Conservation (phyloP, 306 rosid genomes). For the Prunus davidiana region DNA sequence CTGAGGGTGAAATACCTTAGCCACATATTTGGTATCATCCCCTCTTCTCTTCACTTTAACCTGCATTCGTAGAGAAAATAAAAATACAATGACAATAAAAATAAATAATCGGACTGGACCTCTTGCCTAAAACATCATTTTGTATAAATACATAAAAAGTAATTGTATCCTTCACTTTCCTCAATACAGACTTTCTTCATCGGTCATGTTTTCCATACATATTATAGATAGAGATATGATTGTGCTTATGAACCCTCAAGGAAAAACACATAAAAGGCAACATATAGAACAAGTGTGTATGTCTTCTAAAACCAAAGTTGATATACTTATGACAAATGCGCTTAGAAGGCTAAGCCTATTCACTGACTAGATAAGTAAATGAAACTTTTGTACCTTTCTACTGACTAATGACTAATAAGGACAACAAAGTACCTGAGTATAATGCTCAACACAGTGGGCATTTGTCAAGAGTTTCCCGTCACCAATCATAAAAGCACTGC, state of each 20-base stretch:
- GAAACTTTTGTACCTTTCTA: background rate
- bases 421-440: slow-evolving; percentile 68
- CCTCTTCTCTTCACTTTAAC: slow-evolving; percentile 98
- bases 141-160: background rate
- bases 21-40: slow-evolving; percentile 94
- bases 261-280: slow-evolving; percentile 11
- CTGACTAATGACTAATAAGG: background rate
- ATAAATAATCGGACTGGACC: slow-evolving; percentile 4
- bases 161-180: background rate
- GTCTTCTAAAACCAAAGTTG: background rate
- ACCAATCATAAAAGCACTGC: slow-evolving; percentile 97
- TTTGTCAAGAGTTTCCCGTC: slow-evolving; percentile 85
- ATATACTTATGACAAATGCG: background rate
- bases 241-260: background rate
- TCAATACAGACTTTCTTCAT: background rate
- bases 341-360: background rate
- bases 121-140: slow-evolving; percentile 1
- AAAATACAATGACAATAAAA: background rate
- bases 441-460: slow-evolving; percentile 96
- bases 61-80: slow-evolving; percentile 40
- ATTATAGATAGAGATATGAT: background rate
- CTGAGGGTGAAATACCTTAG: slow-evolving; percentile 52
- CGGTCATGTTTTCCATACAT: background rate
- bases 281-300: background rate
- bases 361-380: background rate